phyloP scores from a whole-genome alignment of 164 flowering plant species.

The Vitis vinifera region DNA sequence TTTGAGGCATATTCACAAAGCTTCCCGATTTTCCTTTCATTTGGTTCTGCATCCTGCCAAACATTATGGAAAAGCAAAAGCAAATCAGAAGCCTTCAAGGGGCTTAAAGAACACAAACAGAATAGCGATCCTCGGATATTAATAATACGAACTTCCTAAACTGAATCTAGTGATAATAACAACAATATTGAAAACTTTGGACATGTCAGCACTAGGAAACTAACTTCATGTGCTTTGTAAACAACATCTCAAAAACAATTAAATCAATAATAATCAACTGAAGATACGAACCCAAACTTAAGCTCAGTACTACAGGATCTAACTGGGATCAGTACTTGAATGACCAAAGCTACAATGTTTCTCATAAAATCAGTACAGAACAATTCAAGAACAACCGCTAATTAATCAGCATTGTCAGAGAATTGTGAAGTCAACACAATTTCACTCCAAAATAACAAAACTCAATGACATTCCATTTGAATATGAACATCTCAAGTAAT shows the following conservation, averaged over 20 bases:
- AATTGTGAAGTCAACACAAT: neutral
- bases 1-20: conserved; percentile 81
- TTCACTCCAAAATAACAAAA: neutral
- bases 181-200: no score
- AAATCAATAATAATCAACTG: neutral
- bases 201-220: neutral
- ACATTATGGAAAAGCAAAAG: neutral
- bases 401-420: neutral
- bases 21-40: conserved; percentile 80
- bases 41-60: conserved; percentile 69
- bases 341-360: neutral
- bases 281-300: neutral
- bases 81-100: neutral
- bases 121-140: neutral
- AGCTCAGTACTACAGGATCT: neutral
- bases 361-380: neutral
- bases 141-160: neutral
- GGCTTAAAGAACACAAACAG: neutral
- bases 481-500: neutral
- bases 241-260: neutral
- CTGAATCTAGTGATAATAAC: neutral
- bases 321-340: neutral
- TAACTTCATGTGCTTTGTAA: neutral
- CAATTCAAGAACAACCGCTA: neutral
- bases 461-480: neutral